A percentile compares a stretch with the other conserved stretches of the same genome.
phyloP scores from a whole-genome alignment of 1,284 basidiomycete species.

The Hemileia vastatrix region DNA sequence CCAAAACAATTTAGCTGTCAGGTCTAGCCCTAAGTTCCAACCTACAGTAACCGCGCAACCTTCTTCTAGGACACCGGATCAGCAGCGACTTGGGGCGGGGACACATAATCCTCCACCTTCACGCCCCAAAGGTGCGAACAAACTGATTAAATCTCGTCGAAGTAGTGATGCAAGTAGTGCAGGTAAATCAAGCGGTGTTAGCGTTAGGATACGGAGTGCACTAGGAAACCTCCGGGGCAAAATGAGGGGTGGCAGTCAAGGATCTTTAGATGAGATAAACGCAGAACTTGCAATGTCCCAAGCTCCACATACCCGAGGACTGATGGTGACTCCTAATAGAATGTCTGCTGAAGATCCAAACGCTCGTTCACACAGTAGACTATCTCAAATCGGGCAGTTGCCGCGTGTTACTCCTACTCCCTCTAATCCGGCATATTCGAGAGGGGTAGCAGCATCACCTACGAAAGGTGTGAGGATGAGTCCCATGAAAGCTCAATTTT shows the following conservation, averaged over 20 bases:
- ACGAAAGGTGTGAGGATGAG: slow-evolving; percentile 7
- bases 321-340: too few species aligned
- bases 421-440: not conserved
- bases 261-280: slow-evolving; percentile 8
- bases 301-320: slow-evolving; percentile 8
- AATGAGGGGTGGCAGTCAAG: slow-evolving; percentile 6
- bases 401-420: too few species aligned
- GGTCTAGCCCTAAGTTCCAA: too few species aligned
- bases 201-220: slow-evolving; percentile 5
- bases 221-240: not conserved
- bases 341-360: too few species aligned
- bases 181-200: slow-evolving; percentile 1
- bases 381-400: too few species aligned
- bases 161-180: slow-evolving; percentile 15
- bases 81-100: too few species aligned
- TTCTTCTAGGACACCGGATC: too few species aligned
- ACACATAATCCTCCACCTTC: slow-evolving; percentile 2
- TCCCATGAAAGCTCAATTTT: slow-evolving; percentile 20
- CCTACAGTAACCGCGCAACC: too few species aligned
- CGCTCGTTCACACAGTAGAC: too few species aligned
- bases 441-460: slow-evolving; percentile 1
- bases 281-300: slow-evolving; percentile 7
- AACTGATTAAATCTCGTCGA: slow-evolving; percentile 9
- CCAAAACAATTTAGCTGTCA: too few species aligned
- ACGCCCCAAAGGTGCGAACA: slow-evolving; percentile 1